Percentiles rank a stretch among this genome's conserved stretches.
These are phyloP conservation scores for Pisolithus sp. DNA, from an alignment of 768 basidiomycete species.

Conservation along the genomic window DNA sequence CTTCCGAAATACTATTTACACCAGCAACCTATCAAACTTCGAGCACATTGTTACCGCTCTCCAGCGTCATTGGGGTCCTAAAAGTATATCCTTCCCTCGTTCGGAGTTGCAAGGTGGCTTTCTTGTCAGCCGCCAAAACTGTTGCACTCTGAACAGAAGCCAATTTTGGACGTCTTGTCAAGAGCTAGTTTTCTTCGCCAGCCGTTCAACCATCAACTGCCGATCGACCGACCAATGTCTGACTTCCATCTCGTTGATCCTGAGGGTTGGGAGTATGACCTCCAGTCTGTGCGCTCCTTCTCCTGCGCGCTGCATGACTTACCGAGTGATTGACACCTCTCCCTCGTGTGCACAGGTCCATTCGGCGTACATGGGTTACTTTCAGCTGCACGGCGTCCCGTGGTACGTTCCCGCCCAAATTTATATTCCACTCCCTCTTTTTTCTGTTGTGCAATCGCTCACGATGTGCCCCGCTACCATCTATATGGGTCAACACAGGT, in stretches of 20 bases:
- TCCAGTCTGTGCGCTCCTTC: constrained; percentile 56
- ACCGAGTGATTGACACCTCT: constrained; percentile 1
- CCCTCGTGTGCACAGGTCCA: constrained; percentile 40
- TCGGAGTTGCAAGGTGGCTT: too few relatives aligned
- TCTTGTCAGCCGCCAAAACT: too few relatives aligned
- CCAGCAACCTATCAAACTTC: too few relatives aligned
- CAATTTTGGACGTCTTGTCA: too few relatives aligned
- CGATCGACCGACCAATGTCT: constrained; percentile 34
- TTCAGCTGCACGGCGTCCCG: constrained; percentile 61
- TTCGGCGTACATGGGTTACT: constrained; percentile 73
- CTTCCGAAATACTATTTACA: too few relatives aligned
- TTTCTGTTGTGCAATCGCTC: not conserved
- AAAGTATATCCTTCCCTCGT: too few relatives aligned
- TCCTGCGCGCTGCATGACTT: not conserved
- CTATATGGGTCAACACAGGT: constrained; percentile 37
- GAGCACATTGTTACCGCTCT: too few relatives aligned
- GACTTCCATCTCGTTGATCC: constrained; percentile 73
- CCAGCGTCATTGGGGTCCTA: too few relatives aligned
- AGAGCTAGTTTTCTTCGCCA: too few relatives aligned
- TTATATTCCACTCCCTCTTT: not conserved
- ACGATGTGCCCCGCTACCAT: not conserved
- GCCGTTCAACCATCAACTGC: too few relatives aligned
- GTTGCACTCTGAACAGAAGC: too few relatives aligned
- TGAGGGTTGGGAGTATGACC: constrained; percentile 73
- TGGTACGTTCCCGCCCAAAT: constrained; percentile 39